Evolutionary conservation across 2,329 filamentous ascomycete species (phyloP).

Genomic region (Myriosclerotinia scirpicola): DNA sequence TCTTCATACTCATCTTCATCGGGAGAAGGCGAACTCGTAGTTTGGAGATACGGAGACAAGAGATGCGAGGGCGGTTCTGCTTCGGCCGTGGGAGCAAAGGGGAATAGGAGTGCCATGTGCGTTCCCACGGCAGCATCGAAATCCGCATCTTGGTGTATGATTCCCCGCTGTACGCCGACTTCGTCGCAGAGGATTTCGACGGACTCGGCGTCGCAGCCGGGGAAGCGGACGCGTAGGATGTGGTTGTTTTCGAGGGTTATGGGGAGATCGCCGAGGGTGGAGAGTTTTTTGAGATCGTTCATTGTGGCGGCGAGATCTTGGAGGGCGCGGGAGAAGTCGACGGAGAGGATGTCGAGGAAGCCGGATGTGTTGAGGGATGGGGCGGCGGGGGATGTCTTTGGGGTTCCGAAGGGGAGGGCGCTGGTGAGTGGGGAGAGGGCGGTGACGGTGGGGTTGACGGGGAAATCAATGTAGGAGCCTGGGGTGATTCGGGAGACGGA

Average conservation of each 20-base stretch:
- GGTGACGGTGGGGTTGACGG: slow-evolving; percentile 84
- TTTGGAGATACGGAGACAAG: slow-evolving; percentile 32
- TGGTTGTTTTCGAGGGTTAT: slow-evolving; percentile 65
- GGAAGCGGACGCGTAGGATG: slow-evolving; percentile 77
- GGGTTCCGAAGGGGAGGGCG: slow-evolving; percentile 48
- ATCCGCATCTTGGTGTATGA: slow-evolving; percentile 72
- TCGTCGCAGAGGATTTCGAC: slow-evolving; percentile 85
- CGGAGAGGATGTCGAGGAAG: slow-evolving; percentile 79
- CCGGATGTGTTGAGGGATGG: slow-evolving; percentile 77
- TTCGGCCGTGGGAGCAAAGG: slow-evolving; percentile 70
- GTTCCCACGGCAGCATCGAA: slow-evolving; percentile 69
- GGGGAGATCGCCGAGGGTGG: slow-evolving; percentile 78
- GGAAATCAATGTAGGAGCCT: slow-evolving; percentile 86
- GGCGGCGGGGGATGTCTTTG: slow-evolving; percentile 44
- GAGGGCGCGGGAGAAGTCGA: slow-evolving; percentile 83
- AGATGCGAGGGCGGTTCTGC: slow-evolving; percentile 25
- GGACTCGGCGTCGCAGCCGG: slow-evolving; percentile 80
- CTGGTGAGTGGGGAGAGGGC: slow-evolving; percentile 72
- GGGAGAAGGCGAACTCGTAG: slow-evolving; percentile 2
- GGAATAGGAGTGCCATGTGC: slow-evolving; percentile 77
- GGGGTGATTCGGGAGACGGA: slow-evolving; percentile 56
- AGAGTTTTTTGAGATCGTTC: slow-evolving; percentile 76
- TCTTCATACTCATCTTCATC: slow-evolving; percentile 40
- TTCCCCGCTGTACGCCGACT: slow-evolving; percentile 76
- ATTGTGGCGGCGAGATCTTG: slow-evolving; percentile 79